A percentile compares a stretch with the other conserved stretches of the same genome.
phyloP scores from a whole-genome alignment of 805 yeast species.

The Candida bentonensis region DNA sequence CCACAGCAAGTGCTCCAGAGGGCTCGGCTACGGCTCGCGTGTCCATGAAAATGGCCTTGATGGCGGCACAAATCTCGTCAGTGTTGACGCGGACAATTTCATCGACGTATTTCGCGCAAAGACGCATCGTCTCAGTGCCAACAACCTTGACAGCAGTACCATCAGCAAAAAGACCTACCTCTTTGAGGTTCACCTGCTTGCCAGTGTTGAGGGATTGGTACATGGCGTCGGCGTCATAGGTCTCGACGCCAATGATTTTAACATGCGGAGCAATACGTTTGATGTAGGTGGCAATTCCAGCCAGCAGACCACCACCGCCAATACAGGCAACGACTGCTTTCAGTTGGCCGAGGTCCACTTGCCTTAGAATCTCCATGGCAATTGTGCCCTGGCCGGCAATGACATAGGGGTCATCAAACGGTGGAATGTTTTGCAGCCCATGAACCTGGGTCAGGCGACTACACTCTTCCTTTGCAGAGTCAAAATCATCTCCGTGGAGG shows the following conservation, averaged over 20 bases:
- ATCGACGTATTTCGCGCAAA: constrained; percentile 68
- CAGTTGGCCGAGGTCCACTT: constrained; percentile 59
- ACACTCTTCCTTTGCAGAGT: constrained; percentile 89
- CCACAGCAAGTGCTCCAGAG: constrained; percentile 91
- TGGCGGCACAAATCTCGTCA: constrained; percentile 94
- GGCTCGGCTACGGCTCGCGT: constrained; percentile 92
- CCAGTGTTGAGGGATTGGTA: constrained; percentile 49
- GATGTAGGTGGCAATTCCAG: constrained; percentile 82
- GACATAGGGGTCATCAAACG: constrained; percentile 94
- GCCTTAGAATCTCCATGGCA: constrained; percentile 85
- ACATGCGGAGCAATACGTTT: constrained; percentile 97
- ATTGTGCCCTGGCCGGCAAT: constrained; percentile 99
- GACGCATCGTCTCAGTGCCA: constrained; percentile 85
- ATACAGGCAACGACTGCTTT: constrained; percentile 84
- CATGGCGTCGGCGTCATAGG: constrained; percentile 91
- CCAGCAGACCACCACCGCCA: constrained; percentile 94
- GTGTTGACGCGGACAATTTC: constrained; percentile 76
- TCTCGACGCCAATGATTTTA: constrained; percentile 89
- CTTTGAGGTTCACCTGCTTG: constrained; percentile 39
- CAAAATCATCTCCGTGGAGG: constrained; percentile 85
- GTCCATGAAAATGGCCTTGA: constrained; percentile 91
- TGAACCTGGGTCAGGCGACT: constrained; percentile 50
- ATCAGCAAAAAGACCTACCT: constrained; percentile 96
- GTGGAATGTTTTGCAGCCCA: constrained; percentile 85
- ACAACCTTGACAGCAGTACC: constrained; percentile 90